Conservation (phyloP, 2,329 filamentous ascomycete genomes). For the Trichophyton schoenleinii region DNA sequence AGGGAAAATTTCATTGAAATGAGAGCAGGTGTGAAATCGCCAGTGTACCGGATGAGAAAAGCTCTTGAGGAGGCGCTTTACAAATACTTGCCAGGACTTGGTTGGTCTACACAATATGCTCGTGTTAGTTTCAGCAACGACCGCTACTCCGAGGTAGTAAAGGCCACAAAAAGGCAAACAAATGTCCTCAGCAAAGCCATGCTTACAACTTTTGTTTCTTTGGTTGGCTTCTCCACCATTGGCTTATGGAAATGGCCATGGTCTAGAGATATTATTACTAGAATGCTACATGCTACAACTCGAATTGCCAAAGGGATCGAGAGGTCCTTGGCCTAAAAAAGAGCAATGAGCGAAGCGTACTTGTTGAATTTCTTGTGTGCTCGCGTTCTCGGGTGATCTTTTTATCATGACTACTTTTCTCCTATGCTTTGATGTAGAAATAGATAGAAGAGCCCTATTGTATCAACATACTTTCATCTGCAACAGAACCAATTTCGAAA, state of each 20-base stretch:
- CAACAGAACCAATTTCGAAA: background rate
- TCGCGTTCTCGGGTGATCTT: too few relatives aligned
- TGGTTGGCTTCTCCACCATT: conserved; percentile 20
- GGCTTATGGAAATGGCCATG: conserved; percentile 21
- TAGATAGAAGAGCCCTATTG: background rate
- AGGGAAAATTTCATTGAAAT: conserved; percentile 89
- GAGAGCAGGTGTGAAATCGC: conserved; percentile 70
- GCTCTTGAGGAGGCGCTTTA: conserved; percentile 73
- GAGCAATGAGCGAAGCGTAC: too few relatives aligned
- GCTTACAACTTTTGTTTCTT: conserved; percentile 19
- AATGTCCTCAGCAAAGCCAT: conserved; percentile 40
- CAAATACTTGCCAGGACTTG: conserved; percentile 59
- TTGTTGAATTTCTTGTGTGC: too few relatives aligned
- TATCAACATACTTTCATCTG: background rate
- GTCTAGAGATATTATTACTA: conserved; percentile 7
- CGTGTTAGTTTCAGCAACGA: conserved; percentile 90
- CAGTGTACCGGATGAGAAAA: conserved; percentile 68
- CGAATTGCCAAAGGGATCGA: background rate
- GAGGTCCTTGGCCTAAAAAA: too few relatives aligned
- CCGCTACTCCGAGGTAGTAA: conserved; percentile 71
- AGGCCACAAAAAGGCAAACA: conserved; percentile 56
- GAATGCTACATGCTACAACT: background rate
- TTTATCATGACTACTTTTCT: background rate
- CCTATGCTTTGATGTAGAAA: background rate
- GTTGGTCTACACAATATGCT: conserved; percentile 87